phyloP scores from a whole-genome alignment of 73 alveolate species.

The Symbiodinium natans region DNA sequence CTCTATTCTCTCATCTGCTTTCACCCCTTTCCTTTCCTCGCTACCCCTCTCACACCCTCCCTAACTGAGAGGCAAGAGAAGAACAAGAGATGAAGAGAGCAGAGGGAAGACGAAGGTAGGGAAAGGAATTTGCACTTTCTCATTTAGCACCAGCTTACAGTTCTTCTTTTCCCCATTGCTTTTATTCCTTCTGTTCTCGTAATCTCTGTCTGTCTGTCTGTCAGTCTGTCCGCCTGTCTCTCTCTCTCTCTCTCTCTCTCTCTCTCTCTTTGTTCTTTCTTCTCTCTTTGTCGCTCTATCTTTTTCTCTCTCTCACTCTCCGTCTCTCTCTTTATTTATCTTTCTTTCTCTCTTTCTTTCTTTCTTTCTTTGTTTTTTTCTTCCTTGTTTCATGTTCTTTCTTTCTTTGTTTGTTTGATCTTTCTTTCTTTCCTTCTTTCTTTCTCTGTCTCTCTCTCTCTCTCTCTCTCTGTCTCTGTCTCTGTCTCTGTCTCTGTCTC shows the following conservation, averaged over 20 bases:
- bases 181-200: too few relatives aligned
- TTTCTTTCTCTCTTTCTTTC: neutral
- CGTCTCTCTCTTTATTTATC: neutral
- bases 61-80: too few relatives aligned
- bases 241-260: neutral
- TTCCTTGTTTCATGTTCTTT: neutral
- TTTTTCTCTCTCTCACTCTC: neutral
- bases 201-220: neutral
- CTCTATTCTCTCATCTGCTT: too few relatives aligned
- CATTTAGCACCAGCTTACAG: too few relatives aligned
- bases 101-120: too few relatives aligned
- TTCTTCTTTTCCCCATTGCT: too few relatives aligned
- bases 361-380: neutral
- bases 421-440: neutral
- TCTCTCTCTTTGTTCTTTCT: neutral
- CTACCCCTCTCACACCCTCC: too few relatives aligned
- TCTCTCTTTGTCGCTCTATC: neutral
- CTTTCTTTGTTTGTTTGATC: neutral
- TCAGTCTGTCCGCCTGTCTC: neutral
- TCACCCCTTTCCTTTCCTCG: too few relatives aligned
- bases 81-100: too few relatives aligned
- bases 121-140: too few relatives aligned
- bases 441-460: neutral
- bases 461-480: neutral
- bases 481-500: neutral